These are phyloP conservation scores for Penicillium coffeae DNA, from an alignment of 495 filamentous ascomycete species.

Conservation along the genomic window DNA sequence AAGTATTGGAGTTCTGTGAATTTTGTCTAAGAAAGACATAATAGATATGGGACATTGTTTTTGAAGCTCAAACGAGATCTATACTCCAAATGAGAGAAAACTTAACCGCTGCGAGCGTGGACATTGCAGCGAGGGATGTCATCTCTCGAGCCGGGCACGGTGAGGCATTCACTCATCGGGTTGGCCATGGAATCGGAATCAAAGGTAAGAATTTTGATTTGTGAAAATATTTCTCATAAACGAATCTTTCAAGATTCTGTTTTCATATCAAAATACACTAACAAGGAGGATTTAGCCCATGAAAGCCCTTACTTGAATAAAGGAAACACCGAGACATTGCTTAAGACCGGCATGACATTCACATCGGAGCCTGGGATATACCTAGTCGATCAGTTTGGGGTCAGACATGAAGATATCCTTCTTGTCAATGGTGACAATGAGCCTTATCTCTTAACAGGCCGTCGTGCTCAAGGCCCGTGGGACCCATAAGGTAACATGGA, in stretches of 20 bases:
- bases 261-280: not conserved
- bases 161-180: conserved; percentile 50
- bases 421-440: conserved; percentile 43
- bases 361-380: conserved; percentile 56
- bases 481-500: conserved; percentile 29
- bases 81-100: conserved; percentile 38
- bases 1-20: too few species aligned
- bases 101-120: conserved; percentile 45
- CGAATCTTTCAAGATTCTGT: not conserved
- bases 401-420: conserved; percentile 52
- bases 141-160: conserved; percentile 51
- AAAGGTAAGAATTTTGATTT: conserved; percentile 35
- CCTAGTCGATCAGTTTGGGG: conserved; percentile 49
- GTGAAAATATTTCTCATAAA: not conserved
- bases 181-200: conserved; percentile 56
- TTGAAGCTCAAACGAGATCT: conserved; percentile 48
- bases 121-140: conserved; percentile 49
- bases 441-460: conserved; percentile 43
- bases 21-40: too few species aligned
- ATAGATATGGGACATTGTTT: conserved; percentile 48
- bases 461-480: conserved; percentile 41
- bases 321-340: conserved; percentile 37
- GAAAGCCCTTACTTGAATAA: conserved; percentile 56
- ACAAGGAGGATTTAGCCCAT: conserved; percentile 37
- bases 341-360: conserved; percentile 51